A percentile compares a stretch with the other conserved stretches of the same genome.
These are phyloP conservation scores for Colletotrichum magnum DNA, from an alignment of 2,329 filamentous ascomycete genomes.

Conservation along the genomic window DNA sequence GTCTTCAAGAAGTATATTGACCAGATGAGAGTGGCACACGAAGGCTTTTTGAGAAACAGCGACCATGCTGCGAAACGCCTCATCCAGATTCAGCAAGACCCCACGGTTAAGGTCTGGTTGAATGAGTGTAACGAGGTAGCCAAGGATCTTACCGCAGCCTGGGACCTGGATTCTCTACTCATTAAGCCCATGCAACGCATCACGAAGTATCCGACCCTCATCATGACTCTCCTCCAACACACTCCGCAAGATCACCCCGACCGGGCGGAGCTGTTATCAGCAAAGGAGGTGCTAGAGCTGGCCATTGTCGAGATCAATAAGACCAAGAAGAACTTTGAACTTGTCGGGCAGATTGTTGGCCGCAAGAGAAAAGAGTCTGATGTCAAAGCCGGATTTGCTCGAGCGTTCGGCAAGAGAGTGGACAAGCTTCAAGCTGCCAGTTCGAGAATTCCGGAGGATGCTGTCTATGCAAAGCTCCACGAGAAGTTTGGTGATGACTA, in stretches of 20 bases:
- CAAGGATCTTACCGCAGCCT: constrained; percentile 91
- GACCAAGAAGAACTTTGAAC: constrained; percentile 93
- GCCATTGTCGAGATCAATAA: constrained; percentile 93
- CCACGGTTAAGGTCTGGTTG: constrained; percentile 84
- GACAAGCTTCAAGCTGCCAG: constrained; percentile 82
- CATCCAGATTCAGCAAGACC: constrained; percentile 74
- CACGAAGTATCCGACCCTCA: constrained; percentile 91
- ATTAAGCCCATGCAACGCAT: constrained; percentile 97
- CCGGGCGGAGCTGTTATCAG: constrained; percentile 71
- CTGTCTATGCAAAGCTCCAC: constrained; percentile 83
- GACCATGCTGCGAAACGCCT: constrained; percentile 73
- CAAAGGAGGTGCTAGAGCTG: constrained; percentile 69
- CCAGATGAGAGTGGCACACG: constrained; percentile 72
- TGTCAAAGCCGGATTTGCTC: constrained; percentile 85
- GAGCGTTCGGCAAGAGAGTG: constrained; percentile 90
- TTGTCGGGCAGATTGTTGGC: constrained; percentile 89
- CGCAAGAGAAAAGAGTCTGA: constrained; percentile 91
- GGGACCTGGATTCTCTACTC: constrained; percentile 95
- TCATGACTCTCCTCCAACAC: constrained; percentile 83
- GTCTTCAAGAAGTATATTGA: constrained; percentile 71
- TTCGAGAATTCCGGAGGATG: constrained; percentile 79
- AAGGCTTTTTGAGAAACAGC: constrained; percentile 74
- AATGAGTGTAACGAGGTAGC: constrained; percentile 94
- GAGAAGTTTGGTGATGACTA: constrained; percentile 94
- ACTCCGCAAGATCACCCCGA: constrained; percentile 91